Evolutionary conservation across 768 basidiomycete species (phyloP).

Genomic region (Termitomyces sp.): DNA sequence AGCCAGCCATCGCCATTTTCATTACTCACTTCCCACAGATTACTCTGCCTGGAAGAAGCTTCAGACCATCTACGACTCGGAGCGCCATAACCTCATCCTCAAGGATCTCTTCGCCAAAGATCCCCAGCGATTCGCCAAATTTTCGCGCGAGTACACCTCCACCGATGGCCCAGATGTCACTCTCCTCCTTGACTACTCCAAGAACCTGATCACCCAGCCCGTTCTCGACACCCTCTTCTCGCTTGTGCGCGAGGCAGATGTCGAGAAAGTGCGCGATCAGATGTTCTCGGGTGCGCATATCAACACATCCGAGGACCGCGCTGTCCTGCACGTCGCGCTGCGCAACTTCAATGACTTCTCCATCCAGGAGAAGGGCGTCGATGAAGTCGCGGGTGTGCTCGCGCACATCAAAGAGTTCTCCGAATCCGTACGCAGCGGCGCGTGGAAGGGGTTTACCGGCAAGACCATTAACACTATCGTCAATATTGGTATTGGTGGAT

Average conservation of each 20-base stretch:
- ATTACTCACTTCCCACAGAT: conserved; percentile 43
- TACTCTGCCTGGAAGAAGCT: conserved; percentile 92
- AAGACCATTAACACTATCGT: conserved; percentile 93
- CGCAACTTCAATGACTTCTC: conserved; percentile 76
- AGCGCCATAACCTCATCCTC: conserved; percentile 74
- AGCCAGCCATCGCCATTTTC: neutral
- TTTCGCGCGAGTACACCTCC: conserved; percentile 75
- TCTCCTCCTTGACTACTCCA: conserved; percentile 94
- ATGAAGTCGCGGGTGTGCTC: conserved; percentile 81
- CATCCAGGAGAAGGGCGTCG: conserved; percentile 77
- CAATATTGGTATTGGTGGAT: conserved; percentile 99
- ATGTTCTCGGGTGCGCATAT: conserved; percentile 98
- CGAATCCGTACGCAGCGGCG: conserved; percentile 78
- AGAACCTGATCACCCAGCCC: conserved; percentile 89
- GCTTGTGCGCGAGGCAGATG: conserved; percentile 81
- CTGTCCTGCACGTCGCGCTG: conserved; percentile 93
- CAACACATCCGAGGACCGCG: conserved; percentile 97
- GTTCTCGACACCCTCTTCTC: conserved; percentile 75
- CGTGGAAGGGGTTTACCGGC: conserved; percentile 97
- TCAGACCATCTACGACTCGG: conserved; percentile 74
- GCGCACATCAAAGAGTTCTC: conserved; percentile 91
- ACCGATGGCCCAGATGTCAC: conserved; percentile 65
- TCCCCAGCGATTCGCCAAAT: conserved; percentile 82
- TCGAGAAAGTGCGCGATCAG: conserved; percentile 82
- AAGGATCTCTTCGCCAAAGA: conserved; percentile 93